Percentiles rank a stretch among this genome's conserved stretches.
Evolutionary conservation across 306 rosid genomes (phyloP).

Genomic region (Malus sieversii): DNA sequence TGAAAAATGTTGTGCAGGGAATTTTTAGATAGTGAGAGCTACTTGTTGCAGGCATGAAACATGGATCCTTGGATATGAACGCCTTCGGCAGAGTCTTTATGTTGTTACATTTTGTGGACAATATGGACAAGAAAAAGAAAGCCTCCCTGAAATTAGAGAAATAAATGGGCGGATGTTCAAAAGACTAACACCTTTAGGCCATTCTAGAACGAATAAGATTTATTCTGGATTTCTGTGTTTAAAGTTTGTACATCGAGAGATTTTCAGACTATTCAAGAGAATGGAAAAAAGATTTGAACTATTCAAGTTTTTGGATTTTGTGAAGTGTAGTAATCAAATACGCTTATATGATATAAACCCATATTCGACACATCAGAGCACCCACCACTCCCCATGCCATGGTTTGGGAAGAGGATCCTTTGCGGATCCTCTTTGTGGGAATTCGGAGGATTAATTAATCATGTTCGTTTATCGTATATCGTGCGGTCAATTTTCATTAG

Average conservation of each 20-base stretch:
- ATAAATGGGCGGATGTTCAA: neutral
- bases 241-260: fast-evolving
- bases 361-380: too few species aligned
- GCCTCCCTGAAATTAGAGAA: neutral
- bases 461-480: too few species aligned
- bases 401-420: too few species aligned
- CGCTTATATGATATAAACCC: too few species aligned
- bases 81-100: neutral
- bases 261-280: too few species aligned
- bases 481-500: too few species aligned
- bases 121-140: neutral
- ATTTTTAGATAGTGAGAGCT: neutral
- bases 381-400: too few species aligned
- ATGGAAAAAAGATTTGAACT: fast-evolving
- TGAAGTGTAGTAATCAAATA: too few species aligned
- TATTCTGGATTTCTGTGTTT: too few species aligned
- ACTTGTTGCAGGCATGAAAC: neutral
- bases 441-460: too few species aligned
- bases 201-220: neutral
- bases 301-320: too few species aligned
- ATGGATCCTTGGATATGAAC: neutral
- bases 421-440: too few species aligned
- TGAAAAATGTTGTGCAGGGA: neutral
- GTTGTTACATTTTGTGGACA: neutral
- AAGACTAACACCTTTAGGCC: neutral